Evolutionary conservation across 2,329 filamentous ascomycete genomes (phyloP), one percentile per base, ranked within the genome.

Genomic region (Colletotrichum aenigma): DNA sequence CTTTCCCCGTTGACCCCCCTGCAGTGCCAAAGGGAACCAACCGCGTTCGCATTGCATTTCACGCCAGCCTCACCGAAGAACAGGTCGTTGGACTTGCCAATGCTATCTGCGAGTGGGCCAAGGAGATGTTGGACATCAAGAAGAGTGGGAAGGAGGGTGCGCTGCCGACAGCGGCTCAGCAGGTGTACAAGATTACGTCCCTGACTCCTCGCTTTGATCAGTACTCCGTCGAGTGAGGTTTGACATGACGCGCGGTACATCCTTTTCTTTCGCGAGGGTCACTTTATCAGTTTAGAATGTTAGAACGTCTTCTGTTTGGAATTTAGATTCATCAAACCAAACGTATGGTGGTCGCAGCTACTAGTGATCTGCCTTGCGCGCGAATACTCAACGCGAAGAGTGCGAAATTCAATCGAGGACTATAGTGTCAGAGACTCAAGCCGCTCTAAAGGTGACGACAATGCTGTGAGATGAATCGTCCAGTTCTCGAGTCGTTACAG

Each of bases 31-130:
- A 80, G 56, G 85, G 85, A 0, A 80, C 82, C 24, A 81, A 81
- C 62, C 80, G 87, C n/a, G 79, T 88, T 6, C 80, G 85, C 28
- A 75, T 88, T 3, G 82, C 84, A 21, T 76, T 88, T 36, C 86
- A 88, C 76, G 85, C 85, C 4, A 80, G 80, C 9, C 87, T 87
- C 67, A 87, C 84, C 4, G 74, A 79, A 18, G 80, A 78, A 2
- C 78, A 88, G 64, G 78, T 87, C 7, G 71, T 81, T 36, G 78
- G 43, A 4, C 26, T 77, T n/a, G 69, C 62, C 4, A 56, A 21
- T 26, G 24, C 69, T 6, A 67, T 78, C 2, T 76, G 66, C 21
- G 48, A 66, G 4, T 79, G 70, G 68, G 76, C 67, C 4, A 7
- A 61, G n/a, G 78, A 79, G 69, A 79, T 78, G 66, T 21, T 60